Percentiles rank a stretch among this genome's conserved stretches.
phyloP scores from a whole-genome alignment of 805 yeast species.

The Debaryomyces maramus region DNA sequence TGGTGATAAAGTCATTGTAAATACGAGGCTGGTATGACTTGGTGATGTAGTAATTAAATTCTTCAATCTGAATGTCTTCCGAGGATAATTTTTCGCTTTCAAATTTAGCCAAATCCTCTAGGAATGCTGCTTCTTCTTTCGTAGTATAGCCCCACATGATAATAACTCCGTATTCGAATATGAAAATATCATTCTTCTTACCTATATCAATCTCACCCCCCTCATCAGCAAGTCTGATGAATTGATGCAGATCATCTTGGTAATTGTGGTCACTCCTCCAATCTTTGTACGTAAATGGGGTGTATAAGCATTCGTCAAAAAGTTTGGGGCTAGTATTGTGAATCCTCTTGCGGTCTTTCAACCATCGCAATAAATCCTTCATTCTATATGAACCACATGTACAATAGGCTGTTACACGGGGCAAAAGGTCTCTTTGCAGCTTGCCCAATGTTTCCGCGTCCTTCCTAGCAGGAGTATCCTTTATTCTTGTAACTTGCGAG shows the following conservation, averaged over 20 bases:
- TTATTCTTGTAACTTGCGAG: constrained; percentile 80
- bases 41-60: constrained; percentile 92
- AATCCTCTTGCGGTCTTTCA: constrained; percentile 70
- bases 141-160: constrained; percentile 94
- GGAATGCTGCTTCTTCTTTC: constrained; percentile 78
- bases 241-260: constrained; percentile 22
- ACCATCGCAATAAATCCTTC: constrained; percentile 84
- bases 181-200: constrained; percentile 74
- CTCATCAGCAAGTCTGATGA: constrained; percentile 81
- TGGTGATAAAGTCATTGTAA: constrained; percentile 91
- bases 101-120: constrained; percentile 83
- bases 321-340: constrained; percentile 82
- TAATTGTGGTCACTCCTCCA: constrained; percentile 52
- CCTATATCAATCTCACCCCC: constrained; percentile 94
- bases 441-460: constrained; percentile 95
- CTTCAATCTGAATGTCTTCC: constrained; percentile 92
- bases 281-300: constrained; percentile 82
- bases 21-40: constrained; percentile 92
- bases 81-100: constrained; percentile 88
- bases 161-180: constrained; percentile 96
- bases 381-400: constrained; percentile 90
- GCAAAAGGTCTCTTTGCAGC: constrained; percentile 76
- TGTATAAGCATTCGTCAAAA: constrained; percentile 92
- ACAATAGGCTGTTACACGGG: constrained; percentile 94
- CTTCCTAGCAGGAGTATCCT: constrained; percentile 82